Evolutionary conservation across 805 yeast species (phyloP).

Genomic region (Wickerhamiella qilinensis): DNA sequence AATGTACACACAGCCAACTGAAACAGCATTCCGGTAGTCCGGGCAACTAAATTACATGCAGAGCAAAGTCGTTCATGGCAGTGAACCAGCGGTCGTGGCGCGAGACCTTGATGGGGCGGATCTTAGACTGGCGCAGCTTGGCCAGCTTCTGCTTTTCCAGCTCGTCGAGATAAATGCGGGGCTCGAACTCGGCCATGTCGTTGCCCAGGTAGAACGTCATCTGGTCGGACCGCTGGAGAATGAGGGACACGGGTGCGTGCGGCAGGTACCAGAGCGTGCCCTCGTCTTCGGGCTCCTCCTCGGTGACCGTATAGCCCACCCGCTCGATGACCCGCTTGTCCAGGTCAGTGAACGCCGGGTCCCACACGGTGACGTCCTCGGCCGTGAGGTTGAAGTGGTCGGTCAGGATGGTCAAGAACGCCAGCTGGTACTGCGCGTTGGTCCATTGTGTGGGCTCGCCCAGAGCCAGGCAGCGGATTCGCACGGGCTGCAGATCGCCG

Average conservation of each 20-base stretch:
- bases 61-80: slow-evolving; percentile 19
- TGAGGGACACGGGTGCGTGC: slow-evolving; percentile 45
- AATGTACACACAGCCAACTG: no score
- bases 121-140: slow-evolving; percentile 1
- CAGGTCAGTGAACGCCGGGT: slow-evolving; percentile 39
- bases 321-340: slow-evolving; percentile 27
- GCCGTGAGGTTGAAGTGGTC: slow-evolving; percentile 14
- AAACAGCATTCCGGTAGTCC: no score
- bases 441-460: slow-evolving; percentile 40
- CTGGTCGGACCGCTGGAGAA: slow-evolving; percentile 10
- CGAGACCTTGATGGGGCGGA: slow-evolving; percentile 2
- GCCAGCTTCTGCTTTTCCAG: slow-evolving; percentile 3
- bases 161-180: slow-evolving; percentile 22
- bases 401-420: slow-evolving; percentile 32
- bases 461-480: slow-evolving; percentile 51
- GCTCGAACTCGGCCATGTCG: slow-evolving; percentile 10
- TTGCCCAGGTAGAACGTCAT: slow-evolving; percentile 14
- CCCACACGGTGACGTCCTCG: slow-evolving; percentile 34
- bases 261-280: slow-evolving; percentile 45
- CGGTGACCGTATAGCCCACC: slow-evolving; percentile 17
- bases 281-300: slow-evolving; percentile 10
- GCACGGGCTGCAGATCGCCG: slow-evolving; percentile 2
- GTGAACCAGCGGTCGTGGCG: slow-evolving; percentile 16
- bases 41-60: slow-evolving; percentile 8
- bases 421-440: slow-evolving; percentile 47